phyloP scores from a whole-genome alignment of 1,139 yeast genomes.

The Candida pseudoviswanathii region DNA sequence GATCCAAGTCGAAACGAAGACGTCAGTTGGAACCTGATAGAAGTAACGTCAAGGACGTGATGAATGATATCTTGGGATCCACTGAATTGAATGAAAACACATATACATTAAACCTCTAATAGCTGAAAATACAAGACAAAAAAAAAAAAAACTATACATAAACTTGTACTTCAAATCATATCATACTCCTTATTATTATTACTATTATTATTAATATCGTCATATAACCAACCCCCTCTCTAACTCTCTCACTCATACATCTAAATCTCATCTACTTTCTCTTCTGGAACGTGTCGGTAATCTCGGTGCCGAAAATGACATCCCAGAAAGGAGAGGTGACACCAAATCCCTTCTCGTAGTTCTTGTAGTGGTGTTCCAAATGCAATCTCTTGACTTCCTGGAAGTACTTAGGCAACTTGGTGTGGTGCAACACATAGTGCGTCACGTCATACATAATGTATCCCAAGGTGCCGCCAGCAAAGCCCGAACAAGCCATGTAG shows the following conservation, averaged over 20 bases:
- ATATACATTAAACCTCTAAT: constrained; percentile 2
- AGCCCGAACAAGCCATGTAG: constrained; percentile 56
- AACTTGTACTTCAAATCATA: background rate
- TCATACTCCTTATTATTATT: background rate
- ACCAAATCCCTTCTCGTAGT: constrained; percentile 95
- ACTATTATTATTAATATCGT: background rate
- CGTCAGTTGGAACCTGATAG: background rate
- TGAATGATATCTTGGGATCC: background rate
- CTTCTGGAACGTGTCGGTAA: constrained; percentile 30
- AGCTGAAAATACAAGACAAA: background rate
- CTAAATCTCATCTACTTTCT: background rate
- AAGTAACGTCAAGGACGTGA: background rate
- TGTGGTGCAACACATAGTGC: constrained; percentile 85
- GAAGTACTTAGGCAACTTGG: constrained; percentile 71
- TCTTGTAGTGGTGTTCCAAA: constrained; percentile 95
- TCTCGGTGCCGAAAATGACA: constrained; percentile 76
- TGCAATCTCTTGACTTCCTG: constrained; percentile 86
- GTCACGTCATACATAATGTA: constrained; percentile 88
- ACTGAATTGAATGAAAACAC: constrained; percentile 2
- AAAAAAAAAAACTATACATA: background rate
- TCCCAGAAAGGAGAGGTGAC: constrained; percentile 96
- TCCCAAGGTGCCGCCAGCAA: constrained; percentile 95
- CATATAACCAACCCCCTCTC: background rate
- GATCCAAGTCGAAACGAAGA: constrained; percentile 1
- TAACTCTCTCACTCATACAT: background rate